phyloP scores from a whole-genome alignment of 2,329 filamentous ascomycete species.

The Domatiomyces globalis region DNA sequence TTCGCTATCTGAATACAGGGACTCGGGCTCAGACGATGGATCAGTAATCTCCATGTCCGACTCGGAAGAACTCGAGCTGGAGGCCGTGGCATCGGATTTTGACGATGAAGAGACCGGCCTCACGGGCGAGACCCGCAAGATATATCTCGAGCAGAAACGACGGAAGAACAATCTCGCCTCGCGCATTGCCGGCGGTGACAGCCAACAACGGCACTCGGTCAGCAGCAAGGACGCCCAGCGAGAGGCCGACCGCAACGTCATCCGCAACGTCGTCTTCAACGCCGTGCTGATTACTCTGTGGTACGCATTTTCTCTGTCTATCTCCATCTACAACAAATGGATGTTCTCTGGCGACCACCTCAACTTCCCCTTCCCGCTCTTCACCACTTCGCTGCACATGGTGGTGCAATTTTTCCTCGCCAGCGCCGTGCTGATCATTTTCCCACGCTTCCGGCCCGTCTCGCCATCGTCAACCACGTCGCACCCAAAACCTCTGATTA shows the following conservation, averaged over 20 bases:
- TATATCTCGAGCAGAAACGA: constrained; percentile 51
- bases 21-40: constrained; percentile 14
- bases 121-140: constrained; percentile 56
- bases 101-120: constrained; percentile 84
- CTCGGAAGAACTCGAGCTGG: constrained; percentile 43
- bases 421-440: constrained; percentile 60
- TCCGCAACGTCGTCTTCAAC: constrained; percentile 58
- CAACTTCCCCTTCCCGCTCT: constrained; percentile 87
- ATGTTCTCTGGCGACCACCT: constrained; percentile 77
- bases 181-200: constrained; percentile 44
- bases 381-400: constrained; percentile 93
- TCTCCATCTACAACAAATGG: constrained; percentile 98
- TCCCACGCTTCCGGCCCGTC: constrained; percentile 64
- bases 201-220: constrained; percentile 24
- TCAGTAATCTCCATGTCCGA: constrained; percentile 28
- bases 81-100: constrained; percentile 51
- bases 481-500: constrained; percentile 52
- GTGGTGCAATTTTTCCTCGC: constrained; percentile 78
- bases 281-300: constrained; percentile 70
- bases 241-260: constrained; percentile 59
- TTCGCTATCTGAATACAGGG: constrained; percentile 11
- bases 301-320: constrained; percentile 85
- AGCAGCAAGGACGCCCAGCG: constrained; percentile 49
- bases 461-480: constrained; percentile 27
- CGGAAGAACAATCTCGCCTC: constrained; percentile 57